phyloP scores from a whole-genome alignment of 1,284 basidiomycete species.

The Tylopilus sp. region DNA sequence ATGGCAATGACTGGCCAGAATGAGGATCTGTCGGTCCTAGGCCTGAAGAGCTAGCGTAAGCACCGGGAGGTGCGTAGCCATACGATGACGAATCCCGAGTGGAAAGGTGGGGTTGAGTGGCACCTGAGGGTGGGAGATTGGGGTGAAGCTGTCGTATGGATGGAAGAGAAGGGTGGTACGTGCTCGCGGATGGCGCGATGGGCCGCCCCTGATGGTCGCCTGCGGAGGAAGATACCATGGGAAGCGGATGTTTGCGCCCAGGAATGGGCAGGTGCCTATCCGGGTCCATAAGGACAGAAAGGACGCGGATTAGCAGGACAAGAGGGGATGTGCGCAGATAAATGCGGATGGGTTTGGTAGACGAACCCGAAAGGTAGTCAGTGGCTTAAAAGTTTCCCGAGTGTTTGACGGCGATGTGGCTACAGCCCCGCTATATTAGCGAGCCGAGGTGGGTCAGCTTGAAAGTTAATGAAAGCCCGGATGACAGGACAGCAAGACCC shows the following conservation, averaged over 20 bases:
- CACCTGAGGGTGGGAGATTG: constrained; percentile 46
- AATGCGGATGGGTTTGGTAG: constrained; percentile 20
- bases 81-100: constrained; percentile 22
- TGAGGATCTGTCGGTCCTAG: constrained; percentile 30
- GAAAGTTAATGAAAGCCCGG: constrained; percentile 31
- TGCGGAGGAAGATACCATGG: constrained; percentile 20
- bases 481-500: constrained; percentile 24
- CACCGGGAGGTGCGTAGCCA: constrained; percentile 24
- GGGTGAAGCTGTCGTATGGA: constrained; percentile 65
- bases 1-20: constrained; percentile 21
- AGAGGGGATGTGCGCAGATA: constrained; percentile 7
- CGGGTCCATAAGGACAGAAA: constrained; percentile 26
- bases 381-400: constrained; percentile 24
- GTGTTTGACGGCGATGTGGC: constrained; percentile 28
- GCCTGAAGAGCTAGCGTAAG: constrained; percentile 21
- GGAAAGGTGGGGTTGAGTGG: constrained; percentile 22
- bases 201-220: constrained; percentile 27
- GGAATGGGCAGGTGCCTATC: constrained; percentile 34
- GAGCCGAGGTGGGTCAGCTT: constrained; percentile 28
- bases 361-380: constrained; percentile 23
- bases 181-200: constrained; percentile 18
- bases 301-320: constrained; percentile 15
- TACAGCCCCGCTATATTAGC: constrained; percentile 28
- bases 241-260: constrained; percentile 27
- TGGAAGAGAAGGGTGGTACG: constrained; percentile 45